Percentiles rank a stretch among this genome's conserved stretches.
Evolutionary conservation across 306 rosid species (phyloP).

Genomic region (Lupinus albus): DNA sequence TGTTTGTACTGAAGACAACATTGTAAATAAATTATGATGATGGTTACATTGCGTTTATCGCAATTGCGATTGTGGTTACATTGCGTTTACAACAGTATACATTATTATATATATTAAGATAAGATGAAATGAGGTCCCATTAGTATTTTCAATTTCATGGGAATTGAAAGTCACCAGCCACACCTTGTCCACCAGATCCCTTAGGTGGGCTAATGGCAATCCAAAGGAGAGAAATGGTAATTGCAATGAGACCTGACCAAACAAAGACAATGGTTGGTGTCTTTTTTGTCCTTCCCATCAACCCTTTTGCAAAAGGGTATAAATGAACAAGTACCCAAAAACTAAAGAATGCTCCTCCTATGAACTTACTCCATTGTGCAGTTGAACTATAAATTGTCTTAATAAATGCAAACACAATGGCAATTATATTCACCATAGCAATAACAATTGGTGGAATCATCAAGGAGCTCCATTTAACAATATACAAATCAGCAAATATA

Average conservation of each 20-base stretch:
- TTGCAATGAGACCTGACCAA: constrained; percentile 64
- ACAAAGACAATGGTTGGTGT: constrained; percentile 59
- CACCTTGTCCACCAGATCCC: background rate
- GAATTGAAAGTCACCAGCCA: constrained; percentile 47
- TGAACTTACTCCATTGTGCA: constrained; percentile 55
- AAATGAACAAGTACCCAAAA: constrained; percentile 62
- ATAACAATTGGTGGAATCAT: constrained; percentile 59
- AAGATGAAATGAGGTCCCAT: too few species aligned
- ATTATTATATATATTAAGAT: too few species aligned
- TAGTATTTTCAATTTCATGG: constrained; percentile 46
- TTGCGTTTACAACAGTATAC: too few species aligned
- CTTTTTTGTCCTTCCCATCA: constrained; percentile 61
- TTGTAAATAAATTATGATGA: too few species aligned
- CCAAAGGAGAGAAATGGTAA: constrained; percentile 53
- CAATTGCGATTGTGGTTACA: too few species aligned
- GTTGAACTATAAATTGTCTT: constrained; percentile 45
- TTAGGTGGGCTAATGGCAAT: constrained; percentile 48
- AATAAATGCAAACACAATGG: constrained; percentile 44
- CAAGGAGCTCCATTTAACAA: constrained; percentile 57
- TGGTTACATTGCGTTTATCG: too few species aligned
- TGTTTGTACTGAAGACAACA: too few species aligned
- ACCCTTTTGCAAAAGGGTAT: constrained; percentile 62
- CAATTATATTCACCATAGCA: constrained; percentile 52
- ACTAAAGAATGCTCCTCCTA: constrained; percentile 61
- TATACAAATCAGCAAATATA: constrained; percentile 48